These are phyloP conservation scores for Pythium coloratum DNA, from an alignment of 352 stramenopile species.

Conservation along the genomic window DNA sequence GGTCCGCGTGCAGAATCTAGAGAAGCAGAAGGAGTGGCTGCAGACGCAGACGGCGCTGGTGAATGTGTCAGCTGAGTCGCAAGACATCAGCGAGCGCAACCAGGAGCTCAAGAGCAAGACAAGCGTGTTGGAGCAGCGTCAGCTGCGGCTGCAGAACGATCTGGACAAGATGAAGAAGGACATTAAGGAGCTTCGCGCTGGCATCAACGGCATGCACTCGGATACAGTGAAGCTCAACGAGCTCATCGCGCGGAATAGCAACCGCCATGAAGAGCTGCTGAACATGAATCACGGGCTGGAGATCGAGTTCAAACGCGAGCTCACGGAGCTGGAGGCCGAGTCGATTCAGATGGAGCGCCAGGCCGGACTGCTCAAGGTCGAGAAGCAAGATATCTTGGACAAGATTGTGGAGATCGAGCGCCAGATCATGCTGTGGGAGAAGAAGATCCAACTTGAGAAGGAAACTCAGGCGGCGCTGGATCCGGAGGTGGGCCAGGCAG, in stretches of 20 bases:
- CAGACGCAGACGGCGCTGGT: slow-evolving; percentile 90
- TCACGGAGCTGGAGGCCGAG: slow-evolving; percentile 89
- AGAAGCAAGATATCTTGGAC: slow-evolving; percentile 87
- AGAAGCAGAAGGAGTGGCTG: slow-evolving; percentile 91
- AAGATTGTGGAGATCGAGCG: slow-evolving; percentile 91
- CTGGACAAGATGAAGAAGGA: slow-evolving; percentile 78
- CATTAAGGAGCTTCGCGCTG: slow-evolving; percentile 75
- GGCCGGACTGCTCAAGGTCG: slow-evolving; percentile 68
- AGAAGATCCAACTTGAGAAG: slow-evolving; percentile 96
- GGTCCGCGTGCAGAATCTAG: slow-evolving; percentile 60
- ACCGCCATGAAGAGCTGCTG: slow-evolving; percentile 69
- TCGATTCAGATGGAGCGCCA: slow-evolving; percentile 74
- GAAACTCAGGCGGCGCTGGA: slow-evolving; percentile 94
- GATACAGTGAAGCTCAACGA: slow-evolving; percentile 94
- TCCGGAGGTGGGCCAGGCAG: slow-evolving; percentile 88
- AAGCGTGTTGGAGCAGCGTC: slow-evolving; percentile 90
- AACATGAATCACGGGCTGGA: slow-evolving; percentile 90
- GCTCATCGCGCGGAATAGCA: slow-evolving; percentile 88
- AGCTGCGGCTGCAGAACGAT: slow-evolving; percentile 85
- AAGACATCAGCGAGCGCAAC: slow-evolving; percentile 87
- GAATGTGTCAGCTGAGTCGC: slow-evolving; percentile 81
- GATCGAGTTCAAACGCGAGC: slow-evolving; percentile 89
- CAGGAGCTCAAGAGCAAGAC: slow-evolving; percentile 89
- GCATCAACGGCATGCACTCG: slow-evolving; percentile 84
- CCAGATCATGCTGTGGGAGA: slow-evolving; percentile 95